phyloP scores from a whole-genome alignment of 139 green algal species.

The Chlamydomonas incerta region DNA sequence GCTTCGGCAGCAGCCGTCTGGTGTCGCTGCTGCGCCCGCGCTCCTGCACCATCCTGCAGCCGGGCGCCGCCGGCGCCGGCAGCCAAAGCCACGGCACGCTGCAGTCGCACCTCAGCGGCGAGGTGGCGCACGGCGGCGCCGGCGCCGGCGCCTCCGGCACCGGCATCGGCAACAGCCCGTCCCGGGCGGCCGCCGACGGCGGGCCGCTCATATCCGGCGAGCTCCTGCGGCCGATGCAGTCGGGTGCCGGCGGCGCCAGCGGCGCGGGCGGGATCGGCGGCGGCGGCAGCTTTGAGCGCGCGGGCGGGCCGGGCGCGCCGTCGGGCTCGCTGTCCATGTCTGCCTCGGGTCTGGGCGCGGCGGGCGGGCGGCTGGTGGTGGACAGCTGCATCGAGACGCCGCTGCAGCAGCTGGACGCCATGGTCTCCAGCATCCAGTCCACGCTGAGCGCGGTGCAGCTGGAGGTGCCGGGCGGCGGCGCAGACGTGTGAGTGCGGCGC shows the following conservation, averaged over 20 bases:
- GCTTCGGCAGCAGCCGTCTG: slow-evolving; percentile 5
- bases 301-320: no score
- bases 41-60: background rate
- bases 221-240: background rate
- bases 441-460: slow-evolving; percentile 21
- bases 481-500: background rate
- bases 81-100: no score
- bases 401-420: slow-evolving; percentile 33
- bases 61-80: background rate
- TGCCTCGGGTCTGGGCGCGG: no score
- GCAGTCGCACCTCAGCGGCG: no score
- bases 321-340: no score
- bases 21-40: slow-evolving; percentile 31
- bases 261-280: no score
- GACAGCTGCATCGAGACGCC: background rate
- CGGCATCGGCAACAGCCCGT: slow-evolving; percentile 16
- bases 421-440: slow-evolving; percentile 29
- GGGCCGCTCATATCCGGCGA: background rate
- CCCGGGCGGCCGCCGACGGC: background rate
- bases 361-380: background rate
- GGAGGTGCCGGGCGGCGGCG: slow-evolving; percentile 11
- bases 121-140: background rate
- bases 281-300: no score
- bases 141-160: background rate
- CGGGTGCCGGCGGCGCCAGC: background rate